phyloP scores from a whole-genome alignment of 345 rosid genomes.

The Eutrema japonicum region DNA sequence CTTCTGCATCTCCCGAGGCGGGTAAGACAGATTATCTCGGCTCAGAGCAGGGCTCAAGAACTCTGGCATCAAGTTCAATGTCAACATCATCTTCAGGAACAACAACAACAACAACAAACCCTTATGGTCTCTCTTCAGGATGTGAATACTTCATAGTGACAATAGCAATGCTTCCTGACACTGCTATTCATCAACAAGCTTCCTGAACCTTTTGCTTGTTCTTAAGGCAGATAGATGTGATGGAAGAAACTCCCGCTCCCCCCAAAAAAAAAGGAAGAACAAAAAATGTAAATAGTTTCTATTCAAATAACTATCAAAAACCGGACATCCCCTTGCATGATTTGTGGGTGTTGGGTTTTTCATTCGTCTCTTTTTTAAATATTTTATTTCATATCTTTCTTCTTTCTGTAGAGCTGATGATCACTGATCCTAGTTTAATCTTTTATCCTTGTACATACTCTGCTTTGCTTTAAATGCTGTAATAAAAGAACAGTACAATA shows the following conservation, averaged over 20 bases:
- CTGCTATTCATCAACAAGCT: slow-evolving; percentile 71
- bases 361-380: neutral
- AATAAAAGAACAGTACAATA: slow-evolving; percentile 19
- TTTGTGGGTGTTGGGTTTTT: slow-evolving; percentile 41
- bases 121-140: slow-evolving; percentile 80
- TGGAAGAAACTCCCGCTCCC: slow-evolving; percentile 60
- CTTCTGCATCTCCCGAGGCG: slow-evolving; percentile 49
- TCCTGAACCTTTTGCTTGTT: slow-evolving; percentile 79
- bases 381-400: slow-evolving; percentile 41
- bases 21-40: slow-evolving; percentile 51
- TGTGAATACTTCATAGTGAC: slow-evolving; percentile 93
- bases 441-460: slow-evolving; percentile 46
- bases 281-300: slow-evolving; percentile 35
- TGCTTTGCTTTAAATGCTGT: slow-evolving; percentile 32
- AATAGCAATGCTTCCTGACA: slow-evolving; percentile 95
- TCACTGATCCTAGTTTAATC: slow-evolving; percentile 46
- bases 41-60: slow-evolving; percentile 58
- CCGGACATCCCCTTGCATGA: slow-evolving; percentile 33
- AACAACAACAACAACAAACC: slow-evolving; percentile 56
- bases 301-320: slow-evolving; percentile 26
- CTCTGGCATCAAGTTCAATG: slow-evolving; percentile 56
- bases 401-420: slow-evolving; percentile 56
- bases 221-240: slow-evolving; percentile 72
- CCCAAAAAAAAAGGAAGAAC: neutral
- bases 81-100: slow-evolving; percentile 31